Conservation (phyloP, 257 asterid species). For the Forsythia viridissima region DNA sequence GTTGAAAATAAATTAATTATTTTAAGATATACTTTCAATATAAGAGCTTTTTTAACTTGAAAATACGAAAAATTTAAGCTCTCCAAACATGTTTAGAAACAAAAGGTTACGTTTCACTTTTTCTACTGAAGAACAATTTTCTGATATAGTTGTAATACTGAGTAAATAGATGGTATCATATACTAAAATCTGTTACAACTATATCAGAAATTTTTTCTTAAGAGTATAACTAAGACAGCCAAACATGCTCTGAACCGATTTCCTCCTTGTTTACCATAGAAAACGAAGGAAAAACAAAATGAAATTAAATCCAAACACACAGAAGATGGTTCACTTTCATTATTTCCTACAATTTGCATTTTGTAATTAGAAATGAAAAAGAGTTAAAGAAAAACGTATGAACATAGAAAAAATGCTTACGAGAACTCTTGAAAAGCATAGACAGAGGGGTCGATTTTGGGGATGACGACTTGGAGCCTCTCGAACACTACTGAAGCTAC, state of each 20-base stretch:
- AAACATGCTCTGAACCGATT: no score
- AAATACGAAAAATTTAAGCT: not conserved
- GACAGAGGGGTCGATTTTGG: constrained; percentile 83
- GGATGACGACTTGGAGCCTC: constrained; percentile 84
- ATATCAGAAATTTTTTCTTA: no score
- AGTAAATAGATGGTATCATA: not conserved
- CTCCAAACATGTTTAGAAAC: not conserved
- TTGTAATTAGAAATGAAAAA: not conserved
- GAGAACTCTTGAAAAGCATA: constrained; percentile 96
- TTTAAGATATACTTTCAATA: not conserved
- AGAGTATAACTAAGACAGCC: no score
- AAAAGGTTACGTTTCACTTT: no score
- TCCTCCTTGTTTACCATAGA: no score
- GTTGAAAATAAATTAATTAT: not conserved
- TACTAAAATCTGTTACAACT: not conserved
- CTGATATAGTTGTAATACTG: not conserved
- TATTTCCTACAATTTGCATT: not conserved
- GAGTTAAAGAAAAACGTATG: not conserved
- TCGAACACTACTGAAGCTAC: constrained; percentile 82
- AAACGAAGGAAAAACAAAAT: not conserved
- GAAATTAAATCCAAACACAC: not conserved
- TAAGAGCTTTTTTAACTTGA: not conserved
- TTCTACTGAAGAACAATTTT: not conserved
- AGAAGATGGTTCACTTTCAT: not conserved
- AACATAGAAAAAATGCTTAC: constrained; percentile 37